Evolutionary conservation across 2,329 filamentous ascomycete genomes (phyloP), one percentile per base, ranked within the genome.

Genomic region (Paecilomyces fulvus): DNA sequence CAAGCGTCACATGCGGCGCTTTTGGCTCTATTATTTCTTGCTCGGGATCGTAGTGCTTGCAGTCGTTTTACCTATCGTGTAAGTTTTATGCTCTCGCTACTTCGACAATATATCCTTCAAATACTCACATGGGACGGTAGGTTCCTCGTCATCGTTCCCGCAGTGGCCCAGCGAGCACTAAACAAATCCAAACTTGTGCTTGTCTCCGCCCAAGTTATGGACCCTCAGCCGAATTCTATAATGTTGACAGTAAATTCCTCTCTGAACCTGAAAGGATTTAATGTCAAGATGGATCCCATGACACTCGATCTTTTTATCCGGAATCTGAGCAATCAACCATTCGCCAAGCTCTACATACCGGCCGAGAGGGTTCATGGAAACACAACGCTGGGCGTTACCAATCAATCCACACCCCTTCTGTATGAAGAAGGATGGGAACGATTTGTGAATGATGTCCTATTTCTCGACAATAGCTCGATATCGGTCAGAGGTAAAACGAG

Each of bases 11-110:
- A 73, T 67, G 63, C 67, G 64, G 28, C 67, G 71, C n/a, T 74
- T 70, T 62, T 74, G 72, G 71, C 69, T 65, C 52, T 71, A 66
- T 54, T 73, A 75, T 58, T 31, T 67, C 3, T 61, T 75, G 23
- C 65, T 60, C 9, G 61, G 60, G 33, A 58, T 75, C 12, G 68
- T 75, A 30, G 69, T 74, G 43, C 58, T 72, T 14, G 70, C 70
- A 5, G 71, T 75, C 37, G 65, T 73, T 55, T 59, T 76, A 4
- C 73, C 73, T 5, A 62, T 75, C 30, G 66, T 75, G 73, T 75
- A 63, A 64, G 72, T 63, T 21, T 12, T 4, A 7, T 30, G 9
- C 30, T 31, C 23, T 4, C 49, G 21, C 1, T 21, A 7, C 25
- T 12, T 25, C 17, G 37, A 31, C 14, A 17, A 9, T 3, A 7